These are phyloP conservation scores for Pyrenophora tritici-repentis DNA, from an alignment of 2,329 filamentous ascomycete species.

Conservation along the genomic window DNA sequence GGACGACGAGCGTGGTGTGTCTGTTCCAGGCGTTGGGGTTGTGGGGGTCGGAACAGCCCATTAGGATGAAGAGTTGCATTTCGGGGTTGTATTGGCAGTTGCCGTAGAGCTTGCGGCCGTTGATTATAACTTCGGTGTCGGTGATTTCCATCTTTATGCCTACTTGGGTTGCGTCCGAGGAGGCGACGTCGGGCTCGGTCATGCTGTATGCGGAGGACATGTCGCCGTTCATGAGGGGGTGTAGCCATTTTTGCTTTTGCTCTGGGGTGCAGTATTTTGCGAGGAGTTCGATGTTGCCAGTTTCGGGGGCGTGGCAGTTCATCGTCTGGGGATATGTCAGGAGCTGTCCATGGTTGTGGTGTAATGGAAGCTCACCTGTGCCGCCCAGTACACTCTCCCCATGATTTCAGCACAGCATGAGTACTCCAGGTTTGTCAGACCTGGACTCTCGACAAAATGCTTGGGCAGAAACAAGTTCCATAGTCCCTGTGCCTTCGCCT, in stretches of 20 bases:
- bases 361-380: slow-evolving; percentile 34
- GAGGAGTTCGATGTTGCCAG: slow-evolving; percentile 59
- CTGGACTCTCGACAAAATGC: slow-evolving; percentile 50
- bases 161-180: slow-evolving; percentile 58
- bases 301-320: slow-evolving; percentile 56
- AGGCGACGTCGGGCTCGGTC: slow-evolving; percentile 58
- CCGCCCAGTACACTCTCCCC: slow-evolving; percentile 54
- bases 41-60: slow-evolving; percentile 48
- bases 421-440: slow-evolving; percentile 55
- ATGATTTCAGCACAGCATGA: slow-evolving; percentile 54
- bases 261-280: slow-evolving; percentile 58
- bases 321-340: slow-evolving; percentile 42
- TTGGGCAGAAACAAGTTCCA: slow-evolving; percentile 52
- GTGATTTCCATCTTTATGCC: slow-evolving; percentile 44
- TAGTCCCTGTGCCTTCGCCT: slow-evolving; percentile 48
- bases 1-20: slow-evolving; percentile 50
- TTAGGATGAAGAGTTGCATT: slow-evolving; percentile 44
- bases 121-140: slow-evolving; percentile 49
- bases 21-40: slow-evolving; percentile 50
- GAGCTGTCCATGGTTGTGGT: not conserved
- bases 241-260: slow-evolving; percentile 58
- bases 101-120: slow-evolving; percentile 51
- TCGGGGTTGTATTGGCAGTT: slow-evolving; percentile 49
- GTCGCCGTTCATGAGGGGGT: slow-evolving; percentile 55
- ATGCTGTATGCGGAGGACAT: slow-evolving; percentile 58